Conservation (phyloP, 306 rosid genomes). For the Gynostemma pentaphyllum region DNA sequence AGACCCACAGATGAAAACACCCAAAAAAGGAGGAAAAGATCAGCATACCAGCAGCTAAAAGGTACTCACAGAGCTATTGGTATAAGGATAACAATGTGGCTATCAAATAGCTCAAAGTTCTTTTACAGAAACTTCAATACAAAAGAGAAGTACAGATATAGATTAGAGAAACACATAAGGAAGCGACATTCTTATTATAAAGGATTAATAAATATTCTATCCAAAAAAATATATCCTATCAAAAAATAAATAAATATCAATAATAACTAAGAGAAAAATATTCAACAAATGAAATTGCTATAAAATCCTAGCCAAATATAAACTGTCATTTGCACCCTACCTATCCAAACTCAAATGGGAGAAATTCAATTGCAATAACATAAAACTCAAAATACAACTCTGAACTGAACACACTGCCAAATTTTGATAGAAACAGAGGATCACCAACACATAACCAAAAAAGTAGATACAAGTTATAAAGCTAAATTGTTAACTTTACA, state of each 20-base stretch:
- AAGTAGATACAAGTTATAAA: too few relatives aligned
- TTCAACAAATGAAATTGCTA: background rate
- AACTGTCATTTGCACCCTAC: too few relatives aligned
- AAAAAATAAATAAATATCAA: background rate
- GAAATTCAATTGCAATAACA: too few relatives aligned
- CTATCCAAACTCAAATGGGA: too few relatives aligned
- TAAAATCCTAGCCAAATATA: background rate
- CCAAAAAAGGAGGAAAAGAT: constrained; percentile 20
- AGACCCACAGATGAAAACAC: constrained; percentile 16
- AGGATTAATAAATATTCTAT: background rate
- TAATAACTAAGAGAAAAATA: background rate
- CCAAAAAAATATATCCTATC: too few relatives aligned
- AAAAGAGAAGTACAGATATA: background rate
- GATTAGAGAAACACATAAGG: background rate
- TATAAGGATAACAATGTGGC: background rate
- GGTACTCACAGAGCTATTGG: background rate
- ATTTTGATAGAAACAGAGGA: too few relatives aligned
- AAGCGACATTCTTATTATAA: background rate
- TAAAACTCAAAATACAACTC: too few relatives aligned
- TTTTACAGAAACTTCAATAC: background rate
- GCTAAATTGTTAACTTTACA: too few relatives aligned
- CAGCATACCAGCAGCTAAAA: constrained; percentile 1
- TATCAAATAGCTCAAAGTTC: background rate
- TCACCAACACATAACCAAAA: too few relatives aligned
- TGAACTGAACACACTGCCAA: too few relatives aligned